phyloP scores from a whole-genome alignment of 495 filamentous ascomycete species.

The Penicillium lagena region DNA sequence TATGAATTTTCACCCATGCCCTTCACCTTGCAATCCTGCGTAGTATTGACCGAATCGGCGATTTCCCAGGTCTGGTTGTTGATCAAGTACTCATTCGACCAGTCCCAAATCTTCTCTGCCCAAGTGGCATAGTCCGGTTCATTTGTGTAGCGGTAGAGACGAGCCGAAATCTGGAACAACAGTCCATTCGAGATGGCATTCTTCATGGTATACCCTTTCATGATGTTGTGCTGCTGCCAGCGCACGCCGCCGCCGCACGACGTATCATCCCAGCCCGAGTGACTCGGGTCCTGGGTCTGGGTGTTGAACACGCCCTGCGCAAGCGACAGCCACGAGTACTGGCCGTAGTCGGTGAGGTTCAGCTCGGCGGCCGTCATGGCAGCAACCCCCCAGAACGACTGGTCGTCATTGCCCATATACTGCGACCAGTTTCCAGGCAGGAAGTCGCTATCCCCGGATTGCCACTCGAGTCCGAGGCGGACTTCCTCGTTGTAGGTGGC shows the following conservation, averaged over 20 bases:
- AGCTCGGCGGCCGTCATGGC: conserved; percentile 63
- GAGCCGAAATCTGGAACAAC: conserved; percentile 65
- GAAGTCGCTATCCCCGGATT: conserved; percentile 53
- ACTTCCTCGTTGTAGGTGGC: conserved; percentile 51
- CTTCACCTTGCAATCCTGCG: conserved; percentile 7
- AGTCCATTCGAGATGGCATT: conserved; percentile 62
- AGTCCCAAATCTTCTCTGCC: conserved; percentile 65
- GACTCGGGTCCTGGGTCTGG: conserved; percentile 36
- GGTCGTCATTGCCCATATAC: conserved; percentile 57
- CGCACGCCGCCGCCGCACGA: conserved; percentile 41
- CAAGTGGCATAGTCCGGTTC: conserved; percentile 65
- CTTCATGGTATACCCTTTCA: conserved; percentile 48
- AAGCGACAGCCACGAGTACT: conserved; percentile 54
- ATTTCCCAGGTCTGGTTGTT: conserved; percentile 50
- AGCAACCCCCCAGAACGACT: conserved; percentile 63
- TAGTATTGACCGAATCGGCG: conserved; percentile 43
- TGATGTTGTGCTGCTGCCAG: conserved; percentile 31
- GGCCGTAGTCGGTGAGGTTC: conserved; percentile 46
- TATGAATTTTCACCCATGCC: conserved; percentile 4
- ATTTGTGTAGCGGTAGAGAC: conserved; percentile 64
- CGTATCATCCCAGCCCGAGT: conserved; percentile 34
- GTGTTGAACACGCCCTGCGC: conserved; percentile 70
- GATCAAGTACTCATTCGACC: conserved; percentile 51
- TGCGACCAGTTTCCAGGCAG: conserved; percentile 55
- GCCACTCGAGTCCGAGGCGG: conserved; percentile 49